Base-by-base conservation (phyloP, 2,329 filamentous ascomycete genomes). In the Neodidymelliopsis sp. region DNA sequence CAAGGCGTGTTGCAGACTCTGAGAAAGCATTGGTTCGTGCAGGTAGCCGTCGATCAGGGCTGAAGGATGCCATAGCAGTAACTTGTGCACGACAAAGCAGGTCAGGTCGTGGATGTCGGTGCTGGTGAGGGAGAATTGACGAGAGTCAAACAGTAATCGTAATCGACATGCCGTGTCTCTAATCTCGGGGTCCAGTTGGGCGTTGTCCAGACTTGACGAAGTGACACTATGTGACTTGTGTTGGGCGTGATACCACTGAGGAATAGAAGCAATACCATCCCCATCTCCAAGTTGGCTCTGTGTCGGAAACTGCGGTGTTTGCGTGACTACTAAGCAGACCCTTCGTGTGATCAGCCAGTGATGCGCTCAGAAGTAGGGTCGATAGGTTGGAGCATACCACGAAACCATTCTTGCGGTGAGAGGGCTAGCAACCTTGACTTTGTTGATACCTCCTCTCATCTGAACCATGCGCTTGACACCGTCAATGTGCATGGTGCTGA, bases 311-410 rank as follows among this genome's bases (percentile, higher is more conserved):
- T 84, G 81, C 13, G 82, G 82, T 18, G 57, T 40, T 6, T 79
- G 78, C 49, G 71, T 81, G 5, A 84, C 74, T 4, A 85, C 70
- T 74, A 84, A 74, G 0, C 81, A 81, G n/a, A 84, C 80, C 82
- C 82, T 84, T 23, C 2, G 6, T 9, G 9, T 16, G 16, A 58
- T 56, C 8, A 57, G 49, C 8, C 19, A 28, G 27, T 7, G 31
- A 24, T 23, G 10, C 12, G 5, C n/a, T 5, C 10, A 12, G 12
- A 3, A 7, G 9, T 8, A 11, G 2, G n/a, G 16, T 22, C n/a
- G 3, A 7, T n/a, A n/a, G 6, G 45, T 11, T 24, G 38, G 10
- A 20, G 22, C 77, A 67, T 59, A 81, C 81, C 81, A 83, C 50
- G 74, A 72, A 8, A 82, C 69, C 81, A 83, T 83, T 44, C 81